Base-by-base conservation (phyloP, 2,329 filamentous ascomycete species). In the Ascochyta clinopodiicola region DNA sequence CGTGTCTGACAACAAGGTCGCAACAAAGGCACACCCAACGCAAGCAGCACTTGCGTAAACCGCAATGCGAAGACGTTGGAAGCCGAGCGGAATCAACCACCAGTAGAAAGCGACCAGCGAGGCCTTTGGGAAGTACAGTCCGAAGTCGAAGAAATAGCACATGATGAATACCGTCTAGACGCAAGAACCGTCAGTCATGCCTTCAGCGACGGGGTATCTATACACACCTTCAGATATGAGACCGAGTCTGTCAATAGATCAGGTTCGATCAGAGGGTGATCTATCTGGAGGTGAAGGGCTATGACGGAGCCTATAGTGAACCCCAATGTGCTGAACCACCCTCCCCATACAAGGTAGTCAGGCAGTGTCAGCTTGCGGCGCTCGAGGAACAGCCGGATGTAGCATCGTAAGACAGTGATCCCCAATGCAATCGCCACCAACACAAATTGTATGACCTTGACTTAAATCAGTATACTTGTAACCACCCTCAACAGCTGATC, bases 51-150 rank as follows among this genome's bases (percentile, higher is more conserved):
- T 40, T 4, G 55, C 36, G 27, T 64, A 66, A 10, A 67, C 36
- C 27, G 59, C 52, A 15, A 66, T 19, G 9, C 62, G 59, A n/a
- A 68, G 59, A 27, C 59, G 57, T 29, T 51, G 46, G 22, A 68
- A 66, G 1, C 62, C 58, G 17, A 31, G 24, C 31, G 64, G 65
- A n/a, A 68, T 62, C 32, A 68, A 40, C 65, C 65, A 68, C 64
- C 62, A 65, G 45, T 63, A 68, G 43, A 68, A 68, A 1, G 65
- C 55, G 5, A 65, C 50, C 3, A 68, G 43, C 3, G 65, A 62
- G 2, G 44, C 56, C 36, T 67, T 68, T 17, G 64, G 65, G 5
- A 67, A 61, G 34, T 63, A 68, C 22, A 68, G 36, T 9, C 62
- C 62, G 6, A 63, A 48, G n/a, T 68, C 61, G 45, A 68, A 67